Evolutionary conservation across 2,329 filamentous ascomycete species (phyloP).

Genomic region (Penicillium vulpinum): DNA sequence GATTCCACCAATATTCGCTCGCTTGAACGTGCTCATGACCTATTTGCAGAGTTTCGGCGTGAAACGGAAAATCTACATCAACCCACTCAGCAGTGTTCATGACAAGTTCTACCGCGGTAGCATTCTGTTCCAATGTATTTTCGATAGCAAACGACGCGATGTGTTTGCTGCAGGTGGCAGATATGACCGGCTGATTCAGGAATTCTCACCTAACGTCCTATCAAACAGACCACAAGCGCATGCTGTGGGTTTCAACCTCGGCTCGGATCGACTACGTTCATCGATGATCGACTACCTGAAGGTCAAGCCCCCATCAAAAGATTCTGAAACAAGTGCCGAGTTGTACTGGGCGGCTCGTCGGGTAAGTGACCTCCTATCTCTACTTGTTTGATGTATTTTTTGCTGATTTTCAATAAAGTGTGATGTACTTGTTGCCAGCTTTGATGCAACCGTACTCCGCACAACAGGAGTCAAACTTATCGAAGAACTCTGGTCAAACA

Average conservation of each 20-base stretch:
- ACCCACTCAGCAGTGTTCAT: constrained; percentile 82
- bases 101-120: constrained; percentile 87
- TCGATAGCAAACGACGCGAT: constrained; percentile 76
- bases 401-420: constrained; percentile 54
- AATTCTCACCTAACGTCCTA: constrained; percentile 71
- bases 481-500: constrained; percentile 75
- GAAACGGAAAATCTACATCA: constrained; percentile 76
- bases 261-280: constrained; percentile 77
- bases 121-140: constrained; percentile 85
- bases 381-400: neutral
- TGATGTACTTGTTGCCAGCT: constrained; percentile 86
- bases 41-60: constrained; percentile 77
- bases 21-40: constrained; percentile 74
- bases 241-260: constrained; percentile 88
- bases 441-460: constrained; percentile 73
- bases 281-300: constrained; percentile 57
- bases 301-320: constrained; percentile 64
- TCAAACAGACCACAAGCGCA: constrained; percentile 66
- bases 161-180: constrained; percentile 92
- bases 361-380: constrained; percentile 48
- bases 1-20: constrained; percentile 63
- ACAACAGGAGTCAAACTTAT: constrained; percentile 75
- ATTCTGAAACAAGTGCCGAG: constrained; percentile 62
- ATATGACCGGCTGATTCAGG: constrained; percentile 85
- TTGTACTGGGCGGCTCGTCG: constrained; percentile 63